These are phyloP conservation scores for Colletotrichum sp. DNA, from an alignment of 2,329 filamentous ascomycete species.

Conservation along the genomic window DNA sequence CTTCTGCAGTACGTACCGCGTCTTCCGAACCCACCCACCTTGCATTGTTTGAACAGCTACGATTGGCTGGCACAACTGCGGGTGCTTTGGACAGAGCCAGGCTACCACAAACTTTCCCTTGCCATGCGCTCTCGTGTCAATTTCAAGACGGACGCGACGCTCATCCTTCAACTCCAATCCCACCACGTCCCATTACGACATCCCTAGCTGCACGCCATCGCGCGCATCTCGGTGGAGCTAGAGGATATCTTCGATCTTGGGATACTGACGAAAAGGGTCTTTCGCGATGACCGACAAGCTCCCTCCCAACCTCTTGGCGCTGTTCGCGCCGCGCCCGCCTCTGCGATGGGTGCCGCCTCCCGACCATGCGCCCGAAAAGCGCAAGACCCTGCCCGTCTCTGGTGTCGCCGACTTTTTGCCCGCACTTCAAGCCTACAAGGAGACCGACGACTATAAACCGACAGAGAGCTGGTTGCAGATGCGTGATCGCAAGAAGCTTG, in stretches of 20 bases:
- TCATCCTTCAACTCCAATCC: background rate
- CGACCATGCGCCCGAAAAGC: slow-evolving; percentile 83
- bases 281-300: slow-evolving; percentile 91
- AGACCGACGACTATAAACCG: slow-evolving; percentile 75
- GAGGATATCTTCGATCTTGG: background rate
- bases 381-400: slow-evolving; percentile 73
- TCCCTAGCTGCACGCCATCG: background rate
- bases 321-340: slow-evolving; percentile 93
- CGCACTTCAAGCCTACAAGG: slow-evolving; percentile 76
- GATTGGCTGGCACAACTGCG: slow-evolving; percentile 3
- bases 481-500: slow-evolving; percentile 80
- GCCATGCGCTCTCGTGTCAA: slow-evolving; percentile 8
- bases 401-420: slow-evolving; percentile 79
- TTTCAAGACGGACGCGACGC: slow-evolving; percentile 7
- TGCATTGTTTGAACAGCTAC: background rate
- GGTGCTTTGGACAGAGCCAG: background rate
- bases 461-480: slow-evolving; percentile 94
- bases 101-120: slow-evolving; percentile 16
- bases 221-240: background rate
- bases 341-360: slow-evolving; percentile 85
- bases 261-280: background rate
- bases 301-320: slow-evolving; percentile 86
- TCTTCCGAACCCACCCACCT: background rate
- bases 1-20: slow-evolving; percentile 8
- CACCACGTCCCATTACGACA: background rate